Conservation (phyloP, 345 rosid species). For the Hevea brasiliensis region DNA sequence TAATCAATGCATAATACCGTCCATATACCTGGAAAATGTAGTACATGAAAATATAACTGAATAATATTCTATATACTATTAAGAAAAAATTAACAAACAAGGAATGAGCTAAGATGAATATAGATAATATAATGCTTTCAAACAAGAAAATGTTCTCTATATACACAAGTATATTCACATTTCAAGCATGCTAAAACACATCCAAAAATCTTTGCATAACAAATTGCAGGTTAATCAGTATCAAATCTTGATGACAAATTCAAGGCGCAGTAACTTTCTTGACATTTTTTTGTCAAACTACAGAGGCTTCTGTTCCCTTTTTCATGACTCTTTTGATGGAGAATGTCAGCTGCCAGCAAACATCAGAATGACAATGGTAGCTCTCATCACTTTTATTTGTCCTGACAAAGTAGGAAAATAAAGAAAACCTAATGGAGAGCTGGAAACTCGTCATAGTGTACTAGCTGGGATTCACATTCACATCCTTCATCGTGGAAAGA, state of each 20-base stretch:
- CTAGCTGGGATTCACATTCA: background rate
- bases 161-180: background rate
- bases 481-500: background rate
- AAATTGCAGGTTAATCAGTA: background rate
- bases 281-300: background rate
- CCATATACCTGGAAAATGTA: background rate
- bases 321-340: background rate
- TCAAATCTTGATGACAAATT: background rate
- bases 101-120: background rate
- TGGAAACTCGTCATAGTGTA: background rate
- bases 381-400: background rate
- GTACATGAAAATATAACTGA: background rate
- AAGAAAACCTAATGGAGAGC: background rate
- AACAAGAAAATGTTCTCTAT: background rate
- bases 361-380: background rate
- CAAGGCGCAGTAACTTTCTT: background rate
- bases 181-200: background rate
- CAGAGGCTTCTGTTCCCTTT: background rate
- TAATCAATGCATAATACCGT: background rate
- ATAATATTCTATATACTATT: background rate
- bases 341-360: background rate
- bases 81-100: background rate
- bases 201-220: conserved; percentile 4
- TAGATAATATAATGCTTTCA: background rate
- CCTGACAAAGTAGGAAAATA: background rate